phyloP scores from a whole-genome alignment of 2,329 filamentous ascomycete genomes.

The Hymenoscyphus scutula region DNA sequence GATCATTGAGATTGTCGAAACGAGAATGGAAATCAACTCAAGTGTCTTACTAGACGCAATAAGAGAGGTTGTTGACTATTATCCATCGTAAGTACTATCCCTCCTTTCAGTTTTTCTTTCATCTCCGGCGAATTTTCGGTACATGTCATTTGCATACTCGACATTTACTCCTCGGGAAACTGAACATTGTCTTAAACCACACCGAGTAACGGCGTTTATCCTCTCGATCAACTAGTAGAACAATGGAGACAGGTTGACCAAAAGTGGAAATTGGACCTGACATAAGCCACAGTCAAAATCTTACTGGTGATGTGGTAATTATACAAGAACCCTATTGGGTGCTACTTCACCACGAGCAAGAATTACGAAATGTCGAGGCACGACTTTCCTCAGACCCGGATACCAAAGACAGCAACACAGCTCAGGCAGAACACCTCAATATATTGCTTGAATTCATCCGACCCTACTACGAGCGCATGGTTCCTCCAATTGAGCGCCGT shows the following conservation, averaged over 20 bases:
- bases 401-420: not conserved
- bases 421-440: not conserved
- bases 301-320: not conserved
- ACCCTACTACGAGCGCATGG: not conserved
- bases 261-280: not conserved
- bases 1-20: not conserved
- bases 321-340: slow-evolving; percentile 3
- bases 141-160: not conserved
- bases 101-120: not conserved
- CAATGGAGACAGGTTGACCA: not conserved
- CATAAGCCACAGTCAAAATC: not conserved
- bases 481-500: not conserved
- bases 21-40: not conserved
- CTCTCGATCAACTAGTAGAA: not conserved
- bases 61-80: not conserved
- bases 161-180: not conserved
- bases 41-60: not conserved
- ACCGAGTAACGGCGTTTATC: no score
- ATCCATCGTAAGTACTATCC: not conserved
- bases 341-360: not conserved
- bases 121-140: not conserved
- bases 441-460: not conserved
- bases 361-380: not conserved
- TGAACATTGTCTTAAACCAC: not conserved
- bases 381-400: not conserved